Conservation (phyloP, 148 eudicot species). For the Rhododendron kiyosumense region DNA sequence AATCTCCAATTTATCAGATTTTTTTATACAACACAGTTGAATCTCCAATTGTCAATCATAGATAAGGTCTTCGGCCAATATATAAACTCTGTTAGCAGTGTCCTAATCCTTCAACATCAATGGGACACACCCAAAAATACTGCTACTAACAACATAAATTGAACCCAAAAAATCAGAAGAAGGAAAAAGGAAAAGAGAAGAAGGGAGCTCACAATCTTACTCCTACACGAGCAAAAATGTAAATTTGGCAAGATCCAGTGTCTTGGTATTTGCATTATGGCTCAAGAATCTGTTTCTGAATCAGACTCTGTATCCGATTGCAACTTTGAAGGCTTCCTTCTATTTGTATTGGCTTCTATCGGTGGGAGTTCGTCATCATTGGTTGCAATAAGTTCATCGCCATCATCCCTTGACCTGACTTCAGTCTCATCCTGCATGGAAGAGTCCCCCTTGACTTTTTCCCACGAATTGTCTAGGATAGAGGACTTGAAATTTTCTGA, state of each 20-base stretch:
- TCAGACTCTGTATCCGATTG: slow-evolving; percentile 34
- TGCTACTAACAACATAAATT: background rate
- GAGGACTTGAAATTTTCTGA: slow-evolving; percentile 66
- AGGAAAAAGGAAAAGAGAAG: background rate
- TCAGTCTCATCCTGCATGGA: slow-evolving; percentile 33
- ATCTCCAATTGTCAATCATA: background rate
- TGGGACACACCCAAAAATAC: background rate
- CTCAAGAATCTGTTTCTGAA: slow-evolving; percentile 39
- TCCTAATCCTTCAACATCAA: background rate
- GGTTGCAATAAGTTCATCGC: slow-evolving; percentile 48
- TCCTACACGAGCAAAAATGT: background rate
- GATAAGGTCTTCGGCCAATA: background rate
- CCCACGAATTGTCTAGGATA: slow-evolving; percentile 19
- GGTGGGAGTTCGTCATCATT: slow-evolving; percentile 82
- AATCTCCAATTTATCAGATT: too few relatives aligned
- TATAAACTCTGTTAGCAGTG: background rate
- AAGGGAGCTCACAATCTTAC: background rate
- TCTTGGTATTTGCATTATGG: background rate
- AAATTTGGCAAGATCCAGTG: background rate
- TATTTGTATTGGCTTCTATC: too few relatives aligned
- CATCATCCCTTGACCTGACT: slow-evolving; percentile 40
- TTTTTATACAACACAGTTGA: background rate
- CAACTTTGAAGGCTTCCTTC: slow-evolving; percentile 37
- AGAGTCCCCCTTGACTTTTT: slow-evolving; percentile 9
- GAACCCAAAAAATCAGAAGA: background rate